These are phyloP conservation scores for Colletotrichum abscissum DNA, from an alignment of 2,329 filamentous ascomycete genomes.

Conservation along the genomic window DNA sequence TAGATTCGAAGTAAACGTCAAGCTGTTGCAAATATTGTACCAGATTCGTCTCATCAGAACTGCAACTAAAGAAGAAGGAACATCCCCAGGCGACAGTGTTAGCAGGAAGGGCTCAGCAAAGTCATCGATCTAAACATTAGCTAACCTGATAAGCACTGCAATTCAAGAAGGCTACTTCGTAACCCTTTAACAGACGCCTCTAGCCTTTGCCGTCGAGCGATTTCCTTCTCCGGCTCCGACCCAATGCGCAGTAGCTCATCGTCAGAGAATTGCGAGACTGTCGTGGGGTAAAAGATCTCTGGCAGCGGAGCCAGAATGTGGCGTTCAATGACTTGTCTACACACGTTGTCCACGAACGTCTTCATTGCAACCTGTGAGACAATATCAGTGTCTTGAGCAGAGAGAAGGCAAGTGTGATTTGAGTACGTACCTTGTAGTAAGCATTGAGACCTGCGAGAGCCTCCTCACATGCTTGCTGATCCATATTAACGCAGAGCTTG, in stretches of 20 bases:
- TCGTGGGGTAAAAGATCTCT: slow-evolving; percentile 7
- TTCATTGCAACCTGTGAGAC: slow-evolving; percentile 18
- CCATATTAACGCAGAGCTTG: slow-evolving; percentile 26
- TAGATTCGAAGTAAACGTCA: no score
- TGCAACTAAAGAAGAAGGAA: background rate
- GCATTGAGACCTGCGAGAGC: slow-evolving; percentile 36
- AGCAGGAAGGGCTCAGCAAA: no score
- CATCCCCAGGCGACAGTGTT: background rate
- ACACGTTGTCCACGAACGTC: slow-evolving; percentile 41
- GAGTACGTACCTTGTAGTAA: slow-evolving; percentile 39
- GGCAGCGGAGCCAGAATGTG: slow-evolving; percentile 36
- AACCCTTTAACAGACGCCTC: background rate
- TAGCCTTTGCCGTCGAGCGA: slow-evolving; percentile 9
- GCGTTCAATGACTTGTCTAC: slow-evolving; percentile 39
- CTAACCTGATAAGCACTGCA: slow-evolving; percentile 13
- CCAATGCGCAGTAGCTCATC: slow-evolving; percentile 25
- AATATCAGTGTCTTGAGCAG: rapidly evolving
- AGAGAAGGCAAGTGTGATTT: background rate
- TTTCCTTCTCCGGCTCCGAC: slow-evolving; percentile 14
- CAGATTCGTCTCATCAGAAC: background rate
- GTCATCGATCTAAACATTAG: background rate
- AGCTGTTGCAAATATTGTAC: background rate
- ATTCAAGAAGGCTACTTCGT: slow-evolving; percentile 4
- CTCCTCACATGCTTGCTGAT: slow-evolving; percentile 37
- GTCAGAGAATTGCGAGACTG: background rate